Percentiles rank a stretch among this genome's conserved stretches.
phyloP scores from a whole-genome alignment of 2,329 filamentous ascomycete genomes.

The Rasamsonia emersonii region DNA sequence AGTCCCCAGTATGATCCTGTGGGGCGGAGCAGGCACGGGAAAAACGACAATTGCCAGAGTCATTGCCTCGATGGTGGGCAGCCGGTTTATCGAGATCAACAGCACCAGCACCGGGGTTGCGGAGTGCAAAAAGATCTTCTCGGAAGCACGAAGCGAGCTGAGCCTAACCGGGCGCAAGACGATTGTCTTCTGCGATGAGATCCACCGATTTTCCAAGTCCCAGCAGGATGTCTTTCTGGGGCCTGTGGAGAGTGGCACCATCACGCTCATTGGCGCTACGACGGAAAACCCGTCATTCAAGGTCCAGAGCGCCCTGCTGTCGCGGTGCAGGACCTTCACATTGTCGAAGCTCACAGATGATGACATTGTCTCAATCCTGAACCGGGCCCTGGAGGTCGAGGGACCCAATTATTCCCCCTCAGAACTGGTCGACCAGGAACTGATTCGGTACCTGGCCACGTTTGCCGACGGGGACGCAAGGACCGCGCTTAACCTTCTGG shows the following conservation, averaged over 20 bases:
- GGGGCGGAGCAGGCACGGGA: conserved; percentile 45
- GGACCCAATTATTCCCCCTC: conserved; percentile 41
- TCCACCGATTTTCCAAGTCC: conserved; percentile 80
- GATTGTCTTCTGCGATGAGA: conserved; percentile 96
- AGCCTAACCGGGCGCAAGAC: conserved; percentile 78
- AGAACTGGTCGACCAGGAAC: conserved; percentile 61
- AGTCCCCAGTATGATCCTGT: conserved; percentile 91
- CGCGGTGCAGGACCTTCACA: conserved; percentile 84
- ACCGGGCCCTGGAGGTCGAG: conserved; percentile 63
- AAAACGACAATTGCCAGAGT: conserved; percentile 73
- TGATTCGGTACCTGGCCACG: conserved; percentile 71
- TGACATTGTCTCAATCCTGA: conserved; percentile 64
- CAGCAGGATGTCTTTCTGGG: conserved; percentile 94
- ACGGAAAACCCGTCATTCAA: conserved; percentile 97
- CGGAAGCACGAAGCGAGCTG: conserved; percentile 72
- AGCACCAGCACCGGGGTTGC: conserved; percentile 79
- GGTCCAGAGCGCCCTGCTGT: conserved; percentile 77
- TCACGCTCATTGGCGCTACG: conserved; percentile 89
- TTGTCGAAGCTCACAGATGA: conserved; percentile 64
- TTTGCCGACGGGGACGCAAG: conserved; percentile 91
- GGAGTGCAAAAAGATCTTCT: conserved; percentile 88
- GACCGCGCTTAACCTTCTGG: conserved; percentile 84
- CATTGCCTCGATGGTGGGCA: conserved; percentile 72
- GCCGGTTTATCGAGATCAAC: conserved; percentile 91
- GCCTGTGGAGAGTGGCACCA: conserved; percentile 81